Evolutionary conservation across 345 rosid species (phyloP).

Genomic region (Brassica juncea): DNA sequence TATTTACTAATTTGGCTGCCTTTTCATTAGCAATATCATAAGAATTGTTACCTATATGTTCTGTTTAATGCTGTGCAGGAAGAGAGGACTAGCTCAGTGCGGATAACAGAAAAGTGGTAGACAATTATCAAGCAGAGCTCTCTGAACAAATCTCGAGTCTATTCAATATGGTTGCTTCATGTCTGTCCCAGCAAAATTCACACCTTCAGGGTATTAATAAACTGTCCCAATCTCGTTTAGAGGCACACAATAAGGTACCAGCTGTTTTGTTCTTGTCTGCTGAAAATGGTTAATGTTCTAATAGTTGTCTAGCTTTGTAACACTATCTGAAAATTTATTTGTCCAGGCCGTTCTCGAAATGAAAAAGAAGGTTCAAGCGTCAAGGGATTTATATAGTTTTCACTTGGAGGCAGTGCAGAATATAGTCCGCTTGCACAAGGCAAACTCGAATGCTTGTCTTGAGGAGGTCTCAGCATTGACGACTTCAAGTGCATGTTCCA

Average conservation of each 20-base stretch:
- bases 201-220: conserved; percentile 71
- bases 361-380: conserved; percentile 64
- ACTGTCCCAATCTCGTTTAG: conserved; percentile 63
- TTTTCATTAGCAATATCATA: neutral
- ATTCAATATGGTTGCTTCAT: conserved; percentile 58
- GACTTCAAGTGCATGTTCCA: conserved; percentile 56
- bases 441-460: conserved; percentile 68
- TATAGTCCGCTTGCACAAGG: conserved; percentile 86
- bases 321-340: conserved; percentile 17
- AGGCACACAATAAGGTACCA: conserved; percentile 65
- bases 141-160: conserved; percentile 65
- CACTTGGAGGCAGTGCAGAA: conserved; percentile 91
- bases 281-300: neutral
- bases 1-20: neutral
- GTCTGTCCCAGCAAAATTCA: conserved; percentile 69
- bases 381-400: conserved; percentile 65
- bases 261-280: conserved; percentile 5
- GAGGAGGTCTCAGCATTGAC: conserved; percentile 71
- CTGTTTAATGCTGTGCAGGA: conserved; percentile 44
- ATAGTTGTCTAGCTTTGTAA: neutral
- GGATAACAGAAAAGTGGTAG: conserved; percentile 71
- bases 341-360: conserved; percentile 62
- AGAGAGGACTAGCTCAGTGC: conserved; percentile 81
- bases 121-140: conserved; percentile 64
- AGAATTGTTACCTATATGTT: neutral